Base-by-base conservation (phyloP, 2,329 filamentous ascomycete species). In the Mycogone perniciosa region DNA sequence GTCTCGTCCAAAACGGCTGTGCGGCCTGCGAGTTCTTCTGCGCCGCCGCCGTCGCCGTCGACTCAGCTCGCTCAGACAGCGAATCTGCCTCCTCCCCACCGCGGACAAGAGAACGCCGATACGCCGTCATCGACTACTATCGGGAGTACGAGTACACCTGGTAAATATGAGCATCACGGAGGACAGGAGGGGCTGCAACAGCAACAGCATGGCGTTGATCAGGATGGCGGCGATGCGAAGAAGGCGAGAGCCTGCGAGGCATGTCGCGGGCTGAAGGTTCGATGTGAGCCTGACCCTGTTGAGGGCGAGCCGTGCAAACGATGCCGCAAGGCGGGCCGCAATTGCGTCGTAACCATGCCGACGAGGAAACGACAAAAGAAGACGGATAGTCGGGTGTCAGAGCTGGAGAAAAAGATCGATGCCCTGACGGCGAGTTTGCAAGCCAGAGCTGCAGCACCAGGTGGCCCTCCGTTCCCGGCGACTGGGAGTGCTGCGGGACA, bases 391-490 rank as follows among this genome's bases (percentile, higher is more conserved):
- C 79, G 89, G 46, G 90, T 96, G 9, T 86, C 89, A 7, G 90
- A 96, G 72, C 76, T 96, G 46, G 90, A 96, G 74, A 89, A 86
- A 75, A 95, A 95, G 73, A 92, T 96, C 56, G 89, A 96, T 72
- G 88, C 86, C 7, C 67, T 96, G 64, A 95, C 88, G 6, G 88
- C 89, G 6, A 89, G 83, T 34, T 65, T 96, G 57, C 84, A 89
- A 42, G 82, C 86, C 7, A 60, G 68, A 31, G 62, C 56, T n/a
- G 53, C 60, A 10, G 57, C 29, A 6, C 47, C 41, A 11, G 10
- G 20, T 40, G 44, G 13, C 9, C 47, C 8, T 34, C 37, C n/a
- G 44, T 20, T 27, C 6, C 7, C 51, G 44, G 34, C 33, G 27
- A 13, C 9, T 27, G 33, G 33, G 11, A 35, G 33, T 11, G 33